Conservation (phyloP, 2,329 filamentous ascomycete species). For the Fusarium hostae region DNA sequence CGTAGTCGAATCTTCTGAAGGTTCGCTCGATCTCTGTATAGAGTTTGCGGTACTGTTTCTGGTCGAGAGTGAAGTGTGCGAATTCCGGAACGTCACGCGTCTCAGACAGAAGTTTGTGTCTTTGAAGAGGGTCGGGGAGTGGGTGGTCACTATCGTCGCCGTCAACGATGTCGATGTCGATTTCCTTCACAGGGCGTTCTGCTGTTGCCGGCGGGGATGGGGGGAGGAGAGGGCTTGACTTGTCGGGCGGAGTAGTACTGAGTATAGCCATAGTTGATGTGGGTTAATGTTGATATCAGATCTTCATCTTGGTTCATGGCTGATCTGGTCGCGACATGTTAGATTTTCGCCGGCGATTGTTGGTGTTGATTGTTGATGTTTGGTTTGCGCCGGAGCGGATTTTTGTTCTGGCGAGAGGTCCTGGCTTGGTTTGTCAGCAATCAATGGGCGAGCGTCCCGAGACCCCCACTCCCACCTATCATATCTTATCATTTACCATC, state of each 20-base stretch:
- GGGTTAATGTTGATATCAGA: not conserved
- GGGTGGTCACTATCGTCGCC: not conserved
- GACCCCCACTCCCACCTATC: no score
- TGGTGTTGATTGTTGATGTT: no score
- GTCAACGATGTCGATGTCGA: not conserved
- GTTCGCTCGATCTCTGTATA: not conserved
- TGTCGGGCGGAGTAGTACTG: not conserved
- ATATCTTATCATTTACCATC: no score
- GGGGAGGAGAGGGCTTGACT: not conserved
- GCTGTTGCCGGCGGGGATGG: not conserved
- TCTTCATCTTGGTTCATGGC: not conserved
- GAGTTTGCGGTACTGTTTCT: not conserved
- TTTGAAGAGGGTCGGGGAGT: not conserved
- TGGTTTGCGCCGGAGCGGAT: not conserved
- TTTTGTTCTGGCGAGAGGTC: not conserved
- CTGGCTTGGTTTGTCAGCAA: not conserved
- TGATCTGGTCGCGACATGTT: not conserved
- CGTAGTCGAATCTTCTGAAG: not conserved
- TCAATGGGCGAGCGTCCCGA: not conserved
- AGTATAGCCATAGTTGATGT: not conserved
- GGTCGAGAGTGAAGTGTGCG: not conserved
- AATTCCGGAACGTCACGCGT: not conserved
- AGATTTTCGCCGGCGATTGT: not conserved
- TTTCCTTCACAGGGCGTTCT: not conserved
- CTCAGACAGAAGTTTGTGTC: not conserved